phyloP scores from a whole-genome alignment of 1,139 yeast genomes.

The Yamadazyma sp. region DNA sequence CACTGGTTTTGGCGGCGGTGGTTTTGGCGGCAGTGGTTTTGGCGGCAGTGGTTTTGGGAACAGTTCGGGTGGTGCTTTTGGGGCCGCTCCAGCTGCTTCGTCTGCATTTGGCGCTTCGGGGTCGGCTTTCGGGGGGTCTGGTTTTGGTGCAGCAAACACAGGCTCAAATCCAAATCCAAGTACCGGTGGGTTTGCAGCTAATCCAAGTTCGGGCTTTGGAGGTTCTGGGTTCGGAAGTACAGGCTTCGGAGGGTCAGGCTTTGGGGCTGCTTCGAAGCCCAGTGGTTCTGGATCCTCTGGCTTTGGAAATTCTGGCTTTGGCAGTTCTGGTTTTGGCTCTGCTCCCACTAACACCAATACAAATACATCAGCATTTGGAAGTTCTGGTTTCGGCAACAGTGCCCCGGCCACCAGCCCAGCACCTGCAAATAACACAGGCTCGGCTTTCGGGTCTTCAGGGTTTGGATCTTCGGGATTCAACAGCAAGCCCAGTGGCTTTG shows the following conservation, averaged over 20 bases:
- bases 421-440: too few relatives aligned
- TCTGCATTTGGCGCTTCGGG: constrained; percentile 7
- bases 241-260: constrained; percentile 1
- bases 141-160: constrained; percentile 11
- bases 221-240: neutral
- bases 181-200: constrained; percentile 8
- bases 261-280: constrained; percentile 7
- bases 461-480: constrained; percentile 7
- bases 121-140: constrained; percentile 7
- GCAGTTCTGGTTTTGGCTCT: constrained; percentile 8
- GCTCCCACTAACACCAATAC: too few relatives aligned
- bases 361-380: constrained; percentile 12
- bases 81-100: constrained; percentile 7
- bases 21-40: constrained; percentile 11
- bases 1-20: constrained; percentile 12
- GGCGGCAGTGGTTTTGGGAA: constrained; percentile 11
- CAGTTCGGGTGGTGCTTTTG: constrained; percentile 9
- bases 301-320: constrained; percentile 9
- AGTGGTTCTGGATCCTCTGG: constrained; percentile 10
- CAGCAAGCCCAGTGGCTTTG: constrained; percentile 8
- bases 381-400: constrained; percentile 1
- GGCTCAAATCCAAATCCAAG: neutral
- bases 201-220: constrained; percentile 2
- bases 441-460: constrained; percentile 5
- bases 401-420: too few relatives aligned